Evolutionary conservation across 1,139 yeast species (phyloP).

Genomic region (Sporopachydermia cereana): DNA sequence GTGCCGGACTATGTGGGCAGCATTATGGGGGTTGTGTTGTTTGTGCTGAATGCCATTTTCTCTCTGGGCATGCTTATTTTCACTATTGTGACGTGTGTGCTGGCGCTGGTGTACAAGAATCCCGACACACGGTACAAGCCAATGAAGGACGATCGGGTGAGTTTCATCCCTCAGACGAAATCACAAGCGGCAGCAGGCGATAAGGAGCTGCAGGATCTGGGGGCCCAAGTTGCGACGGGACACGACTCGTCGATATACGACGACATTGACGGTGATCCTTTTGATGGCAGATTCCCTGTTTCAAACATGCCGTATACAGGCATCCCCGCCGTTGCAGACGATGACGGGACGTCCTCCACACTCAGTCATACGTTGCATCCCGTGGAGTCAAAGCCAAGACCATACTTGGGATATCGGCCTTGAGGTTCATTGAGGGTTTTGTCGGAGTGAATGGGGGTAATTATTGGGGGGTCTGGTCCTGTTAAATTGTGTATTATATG

Average conservation of each 20-base stretch:
- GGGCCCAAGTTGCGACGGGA: slow-evolving; percentile 2
- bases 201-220: slow-evolving; percentile 10
- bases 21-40: slow-evolving; percentile 87
- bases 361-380: too few species aligned
- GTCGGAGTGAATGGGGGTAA: too few species aligned
- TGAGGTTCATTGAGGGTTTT: too few species aligned
- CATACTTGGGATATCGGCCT: not conserved
- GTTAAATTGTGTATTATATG: too few species aligned
- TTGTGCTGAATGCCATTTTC: slow-evolving; percentile 79
- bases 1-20: slow-evolving; percentile 75
- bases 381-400: not conserved
- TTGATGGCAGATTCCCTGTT: slow-evolving; percentile 4
- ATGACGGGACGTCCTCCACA: not conserved
- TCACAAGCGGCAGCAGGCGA: slow-evolving; percentile 34
- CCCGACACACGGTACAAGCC: slow-evolving; percentile 96
- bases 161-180: slow-evolving; percentile 52
- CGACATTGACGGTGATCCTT: slow-evolving; percentile 1
- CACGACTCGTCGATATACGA: slow-evolving; percentile 3
- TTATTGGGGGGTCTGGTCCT: too few species aligned
- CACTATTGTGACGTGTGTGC: slow-evolving; percentile 76
- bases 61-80: slow-evolving; percentile 73
- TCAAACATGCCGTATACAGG: slow-evolving; percentile 4
- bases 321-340: not conserved
- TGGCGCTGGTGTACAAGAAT: slow-evolving; percentile 77
- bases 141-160: slow-evolving; percentile 91